Evolutionary conservation across 106 monocot species (phyloP), one percentile per base, ranked within the genome.

Genomic region (Dendrobium officinale): DNA sequence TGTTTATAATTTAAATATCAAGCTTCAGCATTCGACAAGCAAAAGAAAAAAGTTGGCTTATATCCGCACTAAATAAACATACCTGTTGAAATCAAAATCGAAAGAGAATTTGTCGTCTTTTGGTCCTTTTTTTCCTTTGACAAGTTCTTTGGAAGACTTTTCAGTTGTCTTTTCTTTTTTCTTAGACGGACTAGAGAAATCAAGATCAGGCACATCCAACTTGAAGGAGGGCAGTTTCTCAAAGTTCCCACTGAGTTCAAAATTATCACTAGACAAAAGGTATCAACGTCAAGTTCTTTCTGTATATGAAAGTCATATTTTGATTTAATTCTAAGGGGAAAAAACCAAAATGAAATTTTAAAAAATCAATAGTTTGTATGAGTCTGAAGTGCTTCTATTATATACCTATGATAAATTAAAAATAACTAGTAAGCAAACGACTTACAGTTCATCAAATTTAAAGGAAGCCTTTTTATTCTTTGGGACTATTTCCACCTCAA

Each of bases 1-100:
- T 77, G 33, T 43, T 82, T 26, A 49, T 40, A 26, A 67, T 7
- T 1, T 49, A 80, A 33, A 55, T 67, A 19, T n/a, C 73, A 58
- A 8, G 18, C 47, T 43, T 27, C 59, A 42, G 27, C 40, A 73
- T 59, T 78, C 15, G 10, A 24, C 58, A 79, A 17, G 42, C 67
- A 45, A 47, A 1, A 56, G 45, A 37, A 72, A 16, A 81, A 9
- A 51, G 13, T 3, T 73, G 40, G 33, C 20, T 74, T 20, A 42
- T 44, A 74, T 74, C 74, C 19, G 9, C 43, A 70, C 43, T 42
- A 8, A 72, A 75, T n/a, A 17, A 77, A 81, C 86, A 58, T 95
- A 95, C 98, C 86, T 91, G 59, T 90, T 86, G 45, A 98, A 95
- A 87, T 95, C 92, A 92, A 98, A 98, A 75, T 83, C 81, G 77